Evolutionary conservation across 257 asterid species (phyloP).

Genomic region (Euphrasia confusa): DNA sequence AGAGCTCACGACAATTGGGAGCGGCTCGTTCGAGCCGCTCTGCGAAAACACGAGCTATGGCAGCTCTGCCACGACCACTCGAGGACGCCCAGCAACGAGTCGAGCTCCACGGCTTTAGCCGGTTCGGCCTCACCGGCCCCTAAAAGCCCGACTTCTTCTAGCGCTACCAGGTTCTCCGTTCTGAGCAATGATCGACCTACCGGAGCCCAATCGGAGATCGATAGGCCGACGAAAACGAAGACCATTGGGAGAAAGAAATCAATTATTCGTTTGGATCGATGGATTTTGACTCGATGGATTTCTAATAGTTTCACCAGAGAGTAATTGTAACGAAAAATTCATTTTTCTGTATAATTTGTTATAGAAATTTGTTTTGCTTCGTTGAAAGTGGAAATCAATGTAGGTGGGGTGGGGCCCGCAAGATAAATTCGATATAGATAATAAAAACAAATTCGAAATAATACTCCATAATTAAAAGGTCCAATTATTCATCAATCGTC

Average conservation of each 20-base stretch:
- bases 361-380: too few relatives aligned
- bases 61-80: slow-evolving; percentile 31
- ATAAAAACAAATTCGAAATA: too few relatives aligned
- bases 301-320: slow-evolving; percentile 15
- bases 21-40: slow-evolving; percentile 31
- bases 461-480: too few relatives aligned
- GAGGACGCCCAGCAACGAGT: slow-evolving; percentile 28
- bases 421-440: too few relatives aligned
- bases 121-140: slow-evolving; percentile 14
- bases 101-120: slow-evolving; percentile 22
- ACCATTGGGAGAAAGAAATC: slow-evolving; percentile 17
- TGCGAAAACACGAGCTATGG: slow-evolving; percentile 25
- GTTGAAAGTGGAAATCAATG: too few relatives aligned
- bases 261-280: slow-evolving; percentile 23
- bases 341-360: too few relatives aligned
- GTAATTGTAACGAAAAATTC: too few relatives aligned
- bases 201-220: not conserved
- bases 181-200: not conserved
- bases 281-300: slow-evolving; percentile 29
- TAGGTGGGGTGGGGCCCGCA: too few relatives aligned
- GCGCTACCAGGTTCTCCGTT: not conserved
- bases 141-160: not conserved
- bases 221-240: not conserved
- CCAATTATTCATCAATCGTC: too few relatives aligned
- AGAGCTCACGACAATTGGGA: slow-evolving; percentile 36